These are phyloP conservation scores for Phytophthora kernoviae DNA, from an alignment of 352 stramenopile species.

Conservation along the genomic window DNA sequence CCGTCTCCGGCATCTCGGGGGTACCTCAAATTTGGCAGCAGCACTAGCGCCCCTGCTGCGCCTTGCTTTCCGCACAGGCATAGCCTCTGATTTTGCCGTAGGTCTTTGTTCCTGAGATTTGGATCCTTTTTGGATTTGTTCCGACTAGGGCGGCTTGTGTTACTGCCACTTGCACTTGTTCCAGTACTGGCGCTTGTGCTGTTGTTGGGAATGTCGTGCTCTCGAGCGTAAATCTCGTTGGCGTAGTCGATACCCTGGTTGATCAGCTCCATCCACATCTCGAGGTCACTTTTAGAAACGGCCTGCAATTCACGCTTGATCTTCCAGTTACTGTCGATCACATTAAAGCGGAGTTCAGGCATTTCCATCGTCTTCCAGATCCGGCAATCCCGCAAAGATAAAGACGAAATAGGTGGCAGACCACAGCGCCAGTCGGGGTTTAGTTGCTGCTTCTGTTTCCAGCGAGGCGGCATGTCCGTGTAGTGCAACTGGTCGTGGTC, in stretches of 20 bases:
- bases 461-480: conserved; percentile 45
- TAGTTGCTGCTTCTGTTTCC: conserved; percentile 35
- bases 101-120: conserved; percentile 23
- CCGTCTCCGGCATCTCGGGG: conserved; percentile 39
- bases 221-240: conserved; percentile 50
- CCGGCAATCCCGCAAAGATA: conserved; percentile 70
- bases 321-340: conserved; percentile 81
- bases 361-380: conserved; percentile 91
- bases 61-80: conserved; percentile 27
- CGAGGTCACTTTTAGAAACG: conserved; percentile 59
- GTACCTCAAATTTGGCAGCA: conserved; percentile 32
- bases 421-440: conserved; percentile 33
- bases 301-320: conserved; percentile 84
- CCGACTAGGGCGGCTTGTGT: conserved; percentile 30
- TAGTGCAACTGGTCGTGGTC: conserved; percentile 79
- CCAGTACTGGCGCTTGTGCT: conserved; percentile 29
- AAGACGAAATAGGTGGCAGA: conserved; percentile 54
- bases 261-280: conserved; percentile 73
- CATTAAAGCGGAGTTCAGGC: conserved; percentile 78
- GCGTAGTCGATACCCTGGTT: conserved; percentile 81
- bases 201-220: conserved; percentile 43
- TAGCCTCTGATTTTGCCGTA: conserved; percentile 22
- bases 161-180: conserved; percentile 36
- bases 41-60: conserved; percentile 26
- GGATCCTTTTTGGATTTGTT: conserved; percentile 15